These are phyloP conservation scores for Raphanus hybrid DNA, from an alignment of 441 rosid genomes.

Conservation along the genomic window DNA sequence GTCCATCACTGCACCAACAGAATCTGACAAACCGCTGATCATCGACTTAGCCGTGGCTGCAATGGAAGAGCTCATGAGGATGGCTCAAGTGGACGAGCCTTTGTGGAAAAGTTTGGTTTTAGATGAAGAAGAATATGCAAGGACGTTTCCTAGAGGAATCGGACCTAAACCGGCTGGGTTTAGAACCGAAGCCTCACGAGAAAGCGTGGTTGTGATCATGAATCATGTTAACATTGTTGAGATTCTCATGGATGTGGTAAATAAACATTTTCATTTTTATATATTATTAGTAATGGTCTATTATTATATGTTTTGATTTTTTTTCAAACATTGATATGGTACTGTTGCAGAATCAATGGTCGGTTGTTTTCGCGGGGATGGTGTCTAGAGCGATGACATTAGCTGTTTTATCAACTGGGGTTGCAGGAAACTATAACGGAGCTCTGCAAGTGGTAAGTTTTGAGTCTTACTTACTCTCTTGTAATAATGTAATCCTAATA, in stretches of 20 bases:
- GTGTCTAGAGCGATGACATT: constrained; percentile 44
- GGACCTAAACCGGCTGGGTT: constrained; percentile 40
- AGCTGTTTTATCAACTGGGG: constrained; percentile 38
- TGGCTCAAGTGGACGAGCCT: constrained; percentile 43
- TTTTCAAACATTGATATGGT: neutral
- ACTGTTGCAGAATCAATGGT: constrained; percentile 41
- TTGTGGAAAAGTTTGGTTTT: constrained; percentile 39
- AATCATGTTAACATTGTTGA: constrained; percentile 43
- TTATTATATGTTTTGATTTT: neutral
- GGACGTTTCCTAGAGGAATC: constrained; percentile 39
- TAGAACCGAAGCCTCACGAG: constrained; percentile 39
- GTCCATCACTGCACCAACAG: constrained; percentile 64
- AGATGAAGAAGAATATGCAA: constrained; percentile 37
- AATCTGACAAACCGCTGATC: constrained; percentile 36
- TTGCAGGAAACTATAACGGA: constrained; percentile 42
- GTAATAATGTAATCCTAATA: neutral
- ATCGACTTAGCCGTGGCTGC: constrained; percentile 44
- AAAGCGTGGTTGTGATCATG: constrained; percentile 37
- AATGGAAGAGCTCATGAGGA: constrained; percentile 42
- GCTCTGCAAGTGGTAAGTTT: constrained; percentile 42
- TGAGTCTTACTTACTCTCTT: neutral
- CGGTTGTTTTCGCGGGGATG: constrained; percentile 39
- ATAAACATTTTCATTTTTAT: neutral
- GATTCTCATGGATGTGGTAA: constrained; percentile 47
- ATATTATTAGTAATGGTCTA: neutral